Base-by-base conservation (phyloP, 768 basidiomycete genomes). In the Xerocomus potaroensis region DNA sequence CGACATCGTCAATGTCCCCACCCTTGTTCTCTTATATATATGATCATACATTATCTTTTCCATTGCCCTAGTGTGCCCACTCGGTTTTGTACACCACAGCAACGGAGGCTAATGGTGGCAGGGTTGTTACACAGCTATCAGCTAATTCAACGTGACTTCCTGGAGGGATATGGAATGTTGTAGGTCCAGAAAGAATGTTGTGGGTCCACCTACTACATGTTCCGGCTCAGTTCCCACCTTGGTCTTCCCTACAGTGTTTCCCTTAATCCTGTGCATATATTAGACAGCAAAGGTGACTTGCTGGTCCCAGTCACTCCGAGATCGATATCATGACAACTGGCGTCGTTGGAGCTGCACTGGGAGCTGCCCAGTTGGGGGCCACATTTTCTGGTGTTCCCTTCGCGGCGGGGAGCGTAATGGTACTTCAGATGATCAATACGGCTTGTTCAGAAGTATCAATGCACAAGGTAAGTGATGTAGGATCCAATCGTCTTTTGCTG, bases 371-470 rank as follows among this genome's bases (percentile, higher is more conserved):
- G 43, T 49, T 78, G 27, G 74, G 69, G n/a, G 73, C 71, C 11
- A 63, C 72, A 12, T 41, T 73, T 0, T 69, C 64, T 3, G 76
- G 76, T 38, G 64, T 75, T 3, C 78, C 78, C 5, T 73, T 71
- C 35, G 69, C 72, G 22, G 67, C 74, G 0, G 67, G 73, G 4
- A 73, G 70, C 15, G 73, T 72, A 6, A 60, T 70, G 44, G 49
- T 71, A 0, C 52, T 79, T 8, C 66, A 73, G 49, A 68, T 73
- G 45, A 78, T 81, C 49, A 61, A 65, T n/a, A 47, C 61, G 7
- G 49, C 69, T 16, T 81, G 79, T 52, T 66, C 73, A 7, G 65
- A 78, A 46, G 68, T 80, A 16, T 57, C 67, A 18, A 58, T 71
- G 18, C 71, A 78, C 58, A 80, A 78, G 72, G 80, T 79, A 41